Conservation (phyloP, 495 filamentous ascomycete species). For the Trichoderma asperelloides region DNA sequence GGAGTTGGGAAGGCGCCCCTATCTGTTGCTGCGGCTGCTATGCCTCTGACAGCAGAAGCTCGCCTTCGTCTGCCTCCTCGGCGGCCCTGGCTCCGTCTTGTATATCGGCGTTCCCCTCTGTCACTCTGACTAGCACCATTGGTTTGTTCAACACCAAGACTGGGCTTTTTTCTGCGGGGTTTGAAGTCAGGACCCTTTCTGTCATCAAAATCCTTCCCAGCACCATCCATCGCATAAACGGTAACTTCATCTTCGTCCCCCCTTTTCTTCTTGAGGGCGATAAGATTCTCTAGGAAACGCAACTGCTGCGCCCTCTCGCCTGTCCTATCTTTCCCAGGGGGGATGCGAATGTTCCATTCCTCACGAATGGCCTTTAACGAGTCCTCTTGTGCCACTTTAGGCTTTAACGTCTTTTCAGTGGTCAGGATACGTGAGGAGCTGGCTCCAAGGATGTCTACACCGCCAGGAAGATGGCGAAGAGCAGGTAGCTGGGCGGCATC, state of each 20-base stretch:
- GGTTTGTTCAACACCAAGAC: constrained; percentile 23
- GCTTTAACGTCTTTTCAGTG: constrained; percentile 23
- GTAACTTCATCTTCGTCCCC: constrained; percentile 50
- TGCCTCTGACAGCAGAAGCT: constrained; percentile 7
- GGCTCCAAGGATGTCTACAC: constrained; percentile 54
- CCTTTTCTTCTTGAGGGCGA: constrained; percentile 40
- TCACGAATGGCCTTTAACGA: constrained; percentile 18
- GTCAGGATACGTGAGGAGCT: constrained; percentile 42
- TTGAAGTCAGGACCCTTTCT: constrained; percentile 11
- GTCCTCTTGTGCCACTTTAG: constrained; percentile 13
- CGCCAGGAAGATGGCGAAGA: constrained; percentile 34
- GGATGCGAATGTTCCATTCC: constrained; percentile 22
- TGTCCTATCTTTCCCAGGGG: constrained; percentile 25
- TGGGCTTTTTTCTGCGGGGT: constrained; percentile 26
- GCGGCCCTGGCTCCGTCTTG: not conserved
- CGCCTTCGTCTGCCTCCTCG: constrained; percentile 6
- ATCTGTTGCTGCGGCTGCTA: not conserved
- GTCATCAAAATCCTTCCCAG: constrained; percentile 1
- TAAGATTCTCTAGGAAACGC: constrained; percentile 36
- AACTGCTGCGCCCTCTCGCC: constrained; percentile 33
- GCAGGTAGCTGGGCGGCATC: constrained; percentile 26
- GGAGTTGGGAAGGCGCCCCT: not conserved
- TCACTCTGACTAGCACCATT: constrained; percentile 16
- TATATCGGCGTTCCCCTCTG: constrained; percentile 13
- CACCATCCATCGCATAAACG: constrained; percentile 20